Evolutionary conservation across 805 yeast species (phyloP).

Genomic region (Kluyveromyces dobzhanskii): DNA sequence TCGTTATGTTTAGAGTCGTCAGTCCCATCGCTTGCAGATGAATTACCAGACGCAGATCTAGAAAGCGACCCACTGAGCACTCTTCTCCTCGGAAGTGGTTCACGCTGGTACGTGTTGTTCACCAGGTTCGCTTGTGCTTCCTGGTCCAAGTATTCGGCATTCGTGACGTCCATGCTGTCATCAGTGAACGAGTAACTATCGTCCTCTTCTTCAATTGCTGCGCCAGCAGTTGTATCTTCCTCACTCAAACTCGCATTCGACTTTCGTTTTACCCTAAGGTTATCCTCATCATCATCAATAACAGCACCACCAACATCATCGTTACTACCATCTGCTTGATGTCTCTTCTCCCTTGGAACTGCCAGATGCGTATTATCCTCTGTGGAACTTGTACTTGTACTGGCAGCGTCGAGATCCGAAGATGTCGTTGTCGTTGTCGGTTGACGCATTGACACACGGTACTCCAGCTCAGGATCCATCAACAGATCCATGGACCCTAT

Average conservation of each 20-base stretch:
- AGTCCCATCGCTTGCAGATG: not conserved
- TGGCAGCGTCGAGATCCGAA: too few relatives aligned
- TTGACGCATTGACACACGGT: slow-evolving; percentile 17
- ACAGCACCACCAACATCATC: too few relatives aligned
- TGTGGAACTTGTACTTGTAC: too few relatives aligned
- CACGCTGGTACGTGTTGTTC: slow-evolving; percentile 3
- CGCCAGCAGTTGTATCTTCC: not conserved
- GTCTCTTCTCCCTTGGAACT: too few relatives aligned
- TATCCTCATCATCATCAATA: too few relatives aligned
- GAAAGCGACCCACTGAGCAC: not conserved
- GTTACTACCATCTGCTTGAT: slow-evolving; percentile 1
- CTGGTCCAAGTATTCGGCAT: slow-evolving; percentile 20
- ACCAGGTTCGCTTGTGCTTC: not conserved
- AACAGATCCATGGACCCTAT: slow-evolving; percentile 47
- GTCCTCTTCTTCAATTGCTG: slow-evolving; percentile 5
- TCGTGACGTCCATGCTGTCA: slow-evolving; percentile 23
- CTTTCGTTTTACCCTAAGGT: not conserved
- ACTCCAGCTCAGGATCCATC: slow-evolving; percentile 67
- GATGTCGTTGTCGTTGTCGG: not conserved
- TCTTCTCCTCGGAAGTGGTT: slow-evolving; percentile 2
- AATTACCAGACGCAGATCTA: not conserved
- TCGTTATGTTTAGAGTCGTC: not conserved
- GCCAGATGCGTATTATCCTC: too few relatives aligned
- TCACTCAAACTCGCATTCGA: not conserved
- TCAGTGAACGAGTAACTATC: slow-evolving; percentile 10